Percentiles rank a stretch among this genome's conserved stretches.
Conservation (phyloP, 192 early-diverging fungal genomes). For the Pecoramyces ruminantium region DNA sequence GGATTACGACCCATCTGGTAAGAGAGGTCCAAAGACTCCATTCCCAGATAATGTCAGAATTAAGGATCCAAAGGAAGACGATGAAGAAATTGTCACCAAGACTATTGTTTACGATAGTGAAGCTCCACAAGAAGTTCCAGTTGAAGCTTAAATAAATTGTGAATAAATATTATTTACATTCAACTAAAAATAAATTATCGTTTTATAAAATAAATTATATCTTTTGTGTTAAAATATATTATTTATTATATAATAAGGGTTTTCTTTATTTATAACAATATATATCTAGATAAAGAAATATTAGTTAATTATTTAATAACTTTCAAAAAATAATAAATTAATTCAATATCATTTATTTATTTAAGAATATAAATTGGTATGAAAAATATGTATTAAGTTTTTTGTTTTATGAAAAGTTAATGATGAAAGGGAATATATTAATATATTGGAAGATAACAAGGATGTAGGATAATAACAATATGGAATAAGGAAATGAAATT, state of each 20-base stretch:
- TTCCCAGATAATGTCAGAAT: slow-evolving; percentile 94
- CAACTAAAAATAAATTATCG: background rate
- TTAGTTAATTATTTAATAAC: too few species aligned
- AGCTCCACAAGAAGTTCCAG: background rate
- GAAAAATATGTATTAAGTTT: too few species aligned
- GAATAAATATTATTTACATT: background rate
- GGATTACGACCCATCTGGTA: slow-evolving; percentile 81
- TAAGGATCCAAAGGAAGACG: slow-evolving; percentile 1
- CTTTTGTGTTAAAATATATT: background rate
- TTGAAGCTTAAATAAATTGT: background rate
- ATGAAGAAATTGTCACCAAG: background rate
- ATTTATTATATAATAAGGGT: background rate
- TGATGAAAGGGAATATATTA: too few species aligned
- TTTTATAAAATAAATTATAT: background rate
- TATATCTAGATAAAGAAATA: too few species aligned
- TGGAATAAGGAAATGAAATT: too few species aligned
- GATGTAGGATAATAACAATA: too few species aligned
- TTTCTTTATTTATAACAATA: too few species aligned
- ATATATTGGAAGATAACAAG: too few species aligned
- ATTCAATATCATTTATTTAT: too few species aligned
- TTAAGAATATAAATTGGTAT: too few species aligned
- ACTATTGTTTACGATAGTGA: background rate
- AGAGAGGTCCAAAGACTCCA: slow-evolving; percentile 81
- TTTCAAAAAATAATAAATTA: too few species aligned
- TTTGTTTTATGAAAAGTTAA: too few species aligned